Conservation (phyloP, 2,329 filamentous ascomycete species). For the Fusarium chaquense region DNA sequence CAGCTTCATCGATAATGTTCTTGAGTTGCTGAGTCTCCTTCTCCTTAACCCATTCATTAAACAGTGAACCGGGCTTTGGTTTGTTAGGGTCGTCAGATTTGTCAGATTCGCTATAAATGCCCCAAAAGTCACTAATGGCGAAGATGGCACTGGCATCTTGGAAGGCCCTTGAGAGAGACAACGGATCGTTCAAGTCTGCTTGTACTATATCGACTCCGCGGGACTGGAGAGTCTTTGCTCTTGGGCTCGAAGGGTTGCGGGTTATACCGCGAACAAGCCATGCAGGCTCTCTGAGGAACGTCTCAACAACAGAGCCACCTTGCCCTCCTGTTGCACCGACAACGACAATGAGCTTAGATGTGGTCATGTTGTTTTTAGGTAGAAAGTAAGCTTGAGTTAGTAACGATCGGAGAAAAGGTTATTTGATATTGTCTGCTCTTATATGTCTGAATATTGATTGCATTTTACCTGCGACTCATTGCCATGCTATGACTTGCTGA, state of each 20-base stretch:
- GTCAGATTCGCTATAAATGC: conserved; percentile 6
- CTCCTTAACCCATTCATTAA: conserved; percentile 6
- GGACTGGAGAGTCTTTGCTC: conserved; percentile 1
- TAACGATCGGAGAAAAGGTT: not conserved
- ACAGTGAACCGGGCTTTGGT: not conserved
- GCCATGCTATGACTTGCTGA: not conserved
- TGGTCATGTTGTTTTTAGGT: not conserved
- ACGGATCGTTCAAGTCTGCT: conserved; percentile 10
- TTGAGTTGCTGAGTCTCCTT: conserved; percentile 13
- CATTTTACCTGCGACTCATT: not conserved
- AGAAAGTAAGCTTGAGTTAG: not conserved
- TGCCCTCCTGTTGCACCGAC: conserved; percentile 13
- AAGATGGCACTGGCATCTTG: conserved; percentile 5
- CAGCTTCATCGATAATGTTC: conserved; percentile 12
- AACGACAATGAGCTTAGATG: conserved; percentile 6
- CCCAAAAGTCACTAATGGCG: conserved; percentile 13
- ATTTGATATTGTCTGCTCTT: not conserved
- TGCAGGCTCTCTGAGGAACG: conserved; percentile 5
- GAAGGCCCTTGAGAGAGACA: conserved; percentile 9
- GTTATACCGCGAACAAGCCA: conserved; percentile 19
- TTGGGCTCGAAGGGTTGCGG: conserved; percentile 7
- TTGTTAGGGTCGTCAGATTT: not conserved
- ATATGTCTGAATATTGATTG: not conserved
- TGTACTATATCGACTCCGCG: conserved; percentile 10
- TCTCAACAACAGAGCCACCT: conserved; percentile 10